phyloP scores from a whole-genome alignment of 2,329 filamentous ascomycete species.

The Magnaporthiopsis incrustans region DNA sequence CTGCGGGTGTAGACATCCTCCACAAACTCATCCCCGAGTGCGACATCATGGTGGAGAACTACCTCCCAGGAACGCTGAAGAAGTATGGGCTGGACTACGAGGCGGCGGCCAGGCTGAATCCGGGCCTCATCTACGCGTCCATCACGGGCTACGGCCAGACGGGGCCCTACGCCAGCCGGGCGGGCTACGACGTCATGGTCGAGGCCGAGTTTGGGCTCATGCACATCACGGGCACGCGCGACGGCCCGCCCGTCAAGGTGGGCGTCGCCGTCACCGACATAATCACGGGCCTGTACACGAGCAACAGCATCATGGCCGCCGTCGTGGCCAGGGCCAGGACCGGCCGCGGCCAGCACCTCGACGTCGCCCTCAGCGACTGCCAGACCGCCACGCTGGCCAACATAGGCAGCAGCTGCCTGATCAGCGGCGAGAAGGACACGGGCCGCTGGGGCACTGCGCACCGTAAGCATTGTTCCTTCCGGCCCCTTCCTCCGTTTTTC shows the following conservation, averaged over 20 bases:
- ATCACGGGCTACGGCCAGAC: conserved; percentile 97
- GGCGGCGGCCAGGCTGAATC: conserved; percentile 73
- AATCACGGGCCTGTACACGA: conserved; percentile 90
- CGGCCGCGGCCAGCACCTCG: conserved; percentile 82
- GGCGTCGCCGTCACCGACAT: conserved; percentile 95
- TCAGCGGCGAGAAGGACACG: conserved; percentile 78
- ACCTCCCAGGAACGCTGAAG: conserved; percentile 78
- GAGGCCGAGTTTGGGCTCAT: conserved; percentile 97
- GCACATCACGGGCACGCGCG: conserved; percentile 89
- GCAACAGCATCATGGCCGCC: conserved; percentile 91
- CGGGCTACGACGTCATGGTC: conserved; percentile 98
- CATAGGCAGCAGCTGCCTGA: conserved; percentile 83
- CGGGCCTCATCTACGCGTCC: conserved; percentile 82
- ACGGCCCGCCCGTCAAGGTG: conserved; percentile 91
- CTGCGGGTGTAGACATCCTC: conserved; percentile 75
- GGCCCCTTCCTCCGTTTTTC: neutral
- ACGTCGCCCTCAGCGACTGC: conserved; percentile 85
- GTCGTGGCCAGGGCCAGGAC: conserved; percentile 68
- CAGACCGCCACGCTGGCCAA: conserved; percentile 94
- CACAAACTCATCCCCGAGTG: conserved; percentile 77
- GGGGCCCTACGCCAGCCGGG: conserved; percentile 76
- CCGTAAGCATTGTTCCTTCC: conserved; percentile 44
- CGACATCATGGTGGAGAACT: conserved; percentile 95
- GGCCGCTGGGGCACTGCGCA: conserved; percentile 96
- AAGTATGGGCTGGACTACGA: conserved; percentile 91